Evolutionary conservation across 768 basidiomycete species (phyloP).

Genomic region (Boletus barrowsii): DNA sequence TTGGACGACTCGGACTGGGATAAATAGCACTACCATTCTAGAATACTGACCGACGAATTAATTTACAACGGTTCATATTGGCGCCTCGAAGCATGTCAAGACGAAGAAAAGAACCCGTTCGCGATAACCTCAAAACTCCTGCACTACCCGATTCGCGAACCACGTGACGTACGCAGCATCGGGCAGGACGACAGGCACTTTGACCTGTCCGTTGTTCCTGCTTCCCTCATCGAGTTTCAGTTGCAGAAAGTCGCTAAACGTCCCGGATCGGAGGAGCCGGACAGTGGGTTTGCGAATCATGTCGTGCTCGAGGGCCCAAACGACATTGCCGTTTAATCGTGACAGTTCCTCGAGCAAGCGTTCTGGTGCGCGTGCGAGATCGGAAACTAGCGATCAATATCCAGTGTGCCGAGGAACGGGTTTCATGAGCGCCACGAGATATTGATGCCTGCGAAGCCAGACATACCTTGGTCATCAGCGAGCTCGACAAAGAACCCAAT

Average conservation of each 20-base stretch:
- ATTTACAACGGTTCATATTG: too few species aligned
- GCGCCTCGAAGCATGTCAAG: too few species aligned
- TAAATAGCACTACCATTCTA: too few species aligned
- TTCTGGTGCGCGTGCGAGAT: not conserved
- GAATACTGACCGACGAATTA: too few species aligned
- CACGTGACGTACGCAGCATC: constrained; percentile 8
- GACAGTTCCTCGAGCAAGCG: constrained; percentile 10
- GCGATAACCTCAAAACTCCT: constrained; percentile 5
- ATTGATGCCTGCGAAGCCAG: not conserved
- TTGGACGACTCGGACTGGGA: too few species aligned
- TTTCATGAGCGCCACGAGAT: not conserved
- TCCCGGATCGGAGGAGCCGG: constrained; percentile 18
- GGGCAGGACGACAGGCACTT: constrained; percentile 21
- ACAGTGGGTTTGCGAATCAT: constrained; percentile 17
- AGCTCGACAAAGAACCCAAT: constrained; percentile 19
- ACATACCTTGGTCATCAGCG: constrained; percentile 4
- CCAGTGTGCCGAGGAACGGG: not conserved
- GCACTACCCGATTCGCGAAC: constrained; percentile 13
- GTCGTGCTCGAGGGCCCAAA: not conserved
- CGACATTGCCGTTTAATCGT: not conserved
- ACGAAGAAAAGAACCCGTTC: not conserved
- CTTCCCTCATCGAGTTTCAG: constrained; percentile 12
- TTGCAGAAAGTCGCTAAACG: constrained; percentile 23
- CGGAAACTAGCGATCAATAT: not conserved
- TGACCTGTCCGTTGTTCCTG: constrained; percentile 11